These are phyloP conservation scores for Juncus effusus DNA, from an alignment of 176 grass and related monocot genomes.

Conservation along the genomic window DNA sequence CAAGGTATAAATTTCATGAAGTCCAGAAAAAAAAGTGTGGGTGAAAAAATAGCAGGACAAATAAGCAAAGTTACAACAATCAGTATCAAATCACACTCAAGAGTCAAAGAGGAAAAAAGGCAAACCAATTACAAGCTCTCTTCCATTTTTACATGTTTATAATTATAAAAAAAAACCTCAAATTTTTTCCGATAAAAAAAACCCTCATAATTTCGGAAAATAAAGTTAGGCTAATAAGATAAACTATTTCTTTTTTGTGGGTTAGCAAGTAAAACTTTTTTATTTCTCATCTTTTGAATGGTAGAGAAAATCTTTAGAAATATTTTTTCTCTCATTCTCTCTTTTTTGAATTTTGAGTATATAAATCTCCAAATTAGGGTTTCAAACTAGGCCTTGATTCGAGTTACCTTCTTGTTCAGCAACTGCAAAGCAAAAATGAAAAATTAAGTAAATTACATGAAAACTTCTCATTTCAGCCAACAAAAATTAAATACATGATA, in stretches of 20 bases:
- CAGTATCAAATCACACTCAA: too few species aligned
- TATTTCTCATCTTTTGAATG: not conserved
- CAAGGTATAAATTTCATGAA: too few species aligned
- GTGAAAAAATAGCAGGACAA: not conserved
- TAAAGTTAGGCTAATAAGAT: slow-evolving; percentile 19
- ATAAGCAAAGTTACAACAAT: not conserved
- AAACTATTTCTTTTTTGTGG: not conserved
- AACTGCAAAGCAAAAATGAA: too few species aligned
- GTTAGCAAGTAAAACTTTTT: slow-evolving; percentile 15
- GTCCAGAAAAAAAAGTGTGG: too few species aligned
- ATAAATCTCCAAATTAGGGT: too few species aligned
- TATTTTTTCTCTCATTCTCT: not conserved
- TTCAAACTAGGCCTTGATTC: too few species aligned
- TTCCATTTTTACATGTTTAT: slow-evolving; percentile 20
- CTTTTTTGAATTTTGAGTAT: not conserved
- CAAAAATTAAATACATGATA: not conserved
- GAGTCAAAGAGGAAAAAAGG: not conserved
- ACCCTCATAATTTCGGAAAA: not conserved
- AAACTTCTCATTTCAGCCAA: too few species aligned
- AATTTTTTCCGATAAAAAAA: not conserved
- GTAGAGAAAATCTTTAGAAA: not conserved
- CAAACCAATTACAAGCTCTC: slow-evolving; percentile 16
- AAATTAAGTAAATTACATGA: too few species aligned
- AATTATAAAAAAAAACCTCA: not conserved
- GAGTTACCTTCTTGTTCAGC: too few species aligned